Evolutionary conservation across 352 stramenopile genomes (phyloP).

Genomic region (Phytophthora lateralis): DNA sequence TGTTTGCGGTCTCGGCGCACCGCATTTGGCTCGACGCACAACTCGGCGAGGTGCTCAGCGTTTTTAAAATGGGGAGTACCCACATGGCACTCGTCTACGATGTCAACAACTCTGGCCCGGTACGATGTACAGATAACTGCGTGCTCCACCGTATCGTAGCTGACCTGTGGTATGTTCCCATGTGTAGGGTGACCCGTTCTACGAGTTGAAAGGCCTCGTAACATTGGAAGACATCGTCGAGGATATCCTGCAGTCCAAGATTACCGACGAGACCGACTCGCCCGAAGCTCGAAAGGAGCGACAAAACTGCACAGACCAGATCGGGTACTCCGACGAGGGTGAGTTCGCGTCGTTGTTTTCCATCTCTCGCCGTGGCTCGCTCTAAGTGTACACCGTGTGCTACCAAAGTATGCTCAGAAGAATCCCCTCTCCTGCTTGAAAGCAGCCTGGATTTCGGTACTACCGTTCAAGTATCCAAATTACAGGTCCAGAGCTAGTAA

Average conservation of each 20-base stretch:
- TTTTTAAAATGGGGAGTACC: slow-evolving; percentile 77
- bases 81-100: slow-evolving; percentile 81
- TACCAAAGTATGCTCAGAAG: slow-evolving; percentile 29
- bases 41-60: slow-evolving; percentile 70
- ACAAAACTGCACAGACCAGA: slow-evolving; percentile 58
- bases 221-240: slow-evolving; percentile 99
- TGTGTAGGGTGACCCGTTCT: slow-evolving; percentile 91
- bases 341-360: slow-evolving; percentile 28
- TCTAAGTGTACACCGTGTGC: slow-evolving; percentile 24
- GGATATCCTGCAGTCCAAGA: slow-evolving; percentile 96
- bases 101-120: slow-evolving; percentile 79
- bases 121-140: slow-evolving; percentile 33
- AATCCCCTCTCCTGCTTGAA: slow-evolving; percentile 25
- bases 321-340: slow-evolving; percentile 63
- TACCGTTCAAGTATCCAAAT: slow-evolving; percentile 1
- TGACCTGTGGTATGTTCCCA: background rate
- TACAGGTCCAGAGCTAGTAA: slow-evolving; percentile 9
- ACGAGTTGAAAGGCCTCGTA: slow-evolving; percentile 97
- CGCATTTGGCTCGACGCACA: slow-evolving; percentile 72
- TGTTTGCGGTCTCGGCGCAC: slow-evolving; percentile 73
- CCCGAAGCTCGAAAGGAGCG: slow-evolving; percentile 47
- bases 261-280: slow-evolving; percentile 95
- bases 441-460: slow-evolving; percentile 23
- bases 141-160: background rate
- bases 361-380: slow-evolving; percentile 21